Base-by-base conservation (phyloP, 2,329 filamentous ascomycete genomes). In the Penicillium sp. region DNA sequence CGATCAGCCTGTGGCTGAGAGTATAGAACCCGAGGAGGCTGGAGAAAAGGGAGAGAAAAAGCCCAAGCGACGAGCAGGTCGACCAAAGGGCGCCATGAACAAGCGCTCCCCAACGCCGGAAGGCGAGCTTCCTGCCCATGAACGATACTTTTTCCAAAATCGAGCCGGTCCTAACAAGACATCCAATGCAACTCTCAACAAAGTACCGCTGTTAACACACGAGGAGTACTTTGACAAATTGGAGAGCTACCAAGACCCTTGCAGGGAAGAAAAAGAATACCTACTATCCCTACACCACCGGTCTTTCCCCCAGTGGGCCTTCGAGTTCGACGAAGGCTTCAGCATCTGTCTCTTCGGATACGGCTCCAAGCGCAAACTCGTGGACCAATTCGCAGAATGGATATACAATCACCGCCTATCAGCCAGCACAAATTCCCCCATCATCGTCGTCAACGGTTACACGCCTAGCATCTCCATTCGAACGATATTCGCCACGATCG, bases 61-160 rank as follows among this genome's bases (percentile, higher is more conserved):
- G 21, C 81, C 83, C 22, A 80, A 82, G 13, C 85, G 83, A 62
- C 77, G 80, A 57, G 73, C 77, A 52, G 81, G 80, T 47, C 76
- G 83, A 66, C 84, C 84, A 0, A 85, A 83, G 62, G 79, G 79
- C 54, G 78, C 72, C 52, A 76, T 74, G 64, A 82, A 84, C 60
- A 84, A 86, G 65, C 85, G 84, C 53, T 91, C 89, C 6, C 89
- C 90, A 1, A 92, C 89, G 5, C 91, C 91, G 3, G 91, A 93
- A 16, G 83, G 86, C 49, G 85, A 96, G 65, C 81, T 97, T 2
- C 90, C 92, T 5, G 82, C 92, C 0, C 91, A 97, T 68, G 94
- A 97, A 72, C 84, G 89, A 62, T 99, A 95, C 77, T 97, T 99
- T 72, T 90, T 88, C 68, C 91, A 97, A 68, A 97, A 96, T 70